Base-by-base conservation (phyloP, 225 moss, liverwort and hornwort species). In the Rhytidiadelphus loreus region DNA sequence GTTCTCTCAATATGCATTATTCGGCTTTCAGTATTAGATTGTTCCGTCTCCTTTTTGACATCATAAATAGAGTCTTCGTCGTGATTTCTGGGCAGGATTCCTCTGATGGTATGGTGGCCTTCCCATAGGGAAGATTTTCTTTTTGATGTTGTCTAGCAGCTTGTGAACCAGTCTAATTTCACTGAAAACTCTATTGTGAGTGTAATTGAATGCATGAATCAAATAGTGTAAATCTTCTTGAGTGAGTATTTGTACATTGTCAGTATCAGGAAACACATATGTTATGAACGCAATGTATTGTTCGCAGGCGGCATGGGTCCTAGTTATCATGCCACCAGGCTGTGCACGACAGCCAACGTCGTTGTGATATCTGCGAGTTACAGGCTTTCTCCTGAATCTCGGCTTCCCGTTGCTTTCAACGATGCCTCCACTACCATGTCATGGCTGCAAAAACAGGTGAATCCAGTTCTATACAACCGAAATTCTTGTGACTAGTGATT, bases 381-480 rank as follows among this genome's bases (percentile, higher is more conserved):
- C 62, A 91, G 91, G 46, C 94, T 94, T 59, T 91, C 91, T 64
- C 94, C 94, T 76, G 94, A 94, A 80, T 57, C 71, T 59, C 88
- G 90, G 44, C 92, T 94, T 83, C 94, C 94, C 61, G 24, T 33
- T 57, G 94, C 94, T 46, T 92, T 85, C 41, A 52, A 87, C 26
- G 92, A 94, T 86, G 92, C 92, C 22, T 71, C 46, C 66, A 89
- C 89, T 13, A 86, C 92, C 80, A 76, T 94, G 80, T 82, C 90
- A 26, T 94, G 94, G 94, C 89, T 94, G 70, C 92, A 87, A 77
- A 89, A 92, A 13, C 94, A 94, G 94, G 94, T 94, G 77, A 88
- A 62, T n/a, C 41, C 56, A 80, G 17, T 77, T 70, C 75, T 46
- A 39, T 18, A 37, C 41, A 37, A 39, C 32, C 28, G 52, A 57